Percentiles rank a stretch among this genome's conserved stretches.
Evolutionary conservation across 2,329 filamentous ascomycete species (phyloP).

Genomic region (Aspergillus sp.): DNA sequence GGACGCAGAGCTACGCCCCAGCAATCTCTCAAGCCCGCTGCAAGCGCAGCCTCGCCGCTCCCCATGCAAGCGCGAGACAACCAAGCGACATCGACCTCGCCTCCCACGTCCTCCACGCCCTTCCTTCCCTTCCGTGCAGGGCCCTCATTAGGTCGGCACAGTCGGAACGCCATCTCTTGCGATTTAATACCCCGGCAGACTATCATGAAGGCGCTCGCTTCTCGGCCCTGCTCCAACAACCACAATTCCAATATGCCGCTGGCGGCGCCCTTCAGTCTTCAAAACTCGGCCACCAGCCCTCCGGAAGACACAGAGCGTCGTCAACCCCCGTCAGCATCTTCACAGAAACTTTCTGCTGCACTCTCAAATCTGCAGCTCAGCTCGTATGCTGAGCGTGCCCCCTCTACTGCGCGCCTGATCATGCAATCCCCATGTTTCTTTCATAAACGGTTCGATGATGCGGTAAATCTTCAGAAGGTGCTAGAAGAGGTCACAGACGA

Average conservation of each 20-base stretch:
- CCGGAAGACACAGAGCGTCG: slow-evolving; percentile 34
- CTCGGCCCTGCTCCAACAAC: slow-evolving; percentile 55
- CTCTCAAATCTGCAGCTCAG: slow-evolving; percentile 52
- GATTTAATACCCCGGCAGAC: slow-evolving; percentile 75
- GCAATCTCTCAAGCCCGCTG: slow-evolving; percentile 19
- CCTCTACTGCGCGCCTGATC: slow-evolving; percentile 55
- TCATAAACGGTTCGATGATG: slow-evolving; percentile 94
- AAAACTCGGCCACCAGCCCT: slow-evolving; percentile 41
- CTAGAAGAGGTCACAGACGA: slow-evolving; percentile 88
- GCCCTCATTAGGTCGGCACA: slow-evolving; percentile 35
- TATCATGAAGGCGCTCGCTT: slow-evolving; percentile 77
- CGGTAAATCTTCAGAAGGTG: slow-evolving; percentile 91
- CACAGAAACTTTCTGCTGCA: slow-evolving; percentile 64
- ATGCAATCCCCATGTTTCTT: slow-evolving; percentile 96
- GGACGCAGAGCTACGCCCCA: slow-evolving; percentile 22
- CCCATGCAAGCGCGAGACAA: slow-evolving; percentile 27
- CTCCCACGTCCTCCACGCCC: slow-evolving; percentile 22
- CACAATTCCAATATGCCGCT: slow-evolving; percentile 58
- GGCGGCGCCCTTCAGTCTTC: slow-evolving; percentile 62
- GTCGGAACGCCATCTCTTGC: slow-evolving; percentile 57
- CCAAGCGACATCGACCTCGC: slow-evolving; percentile 23
- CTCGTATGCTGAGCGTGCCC: slow-evolving; percentile 43
- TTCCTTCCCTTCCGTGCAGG: slow-evolving; percentile 37
- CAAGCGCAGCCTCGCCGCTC: slow-evolving; percentile 19
- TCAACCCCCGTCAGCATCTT: slow-evolving; percentile 45